Evolutionary conservation across 1,284 basidiomycete genomes (phyloP).

Genomic region (Trichosporon faecale): DNA sequence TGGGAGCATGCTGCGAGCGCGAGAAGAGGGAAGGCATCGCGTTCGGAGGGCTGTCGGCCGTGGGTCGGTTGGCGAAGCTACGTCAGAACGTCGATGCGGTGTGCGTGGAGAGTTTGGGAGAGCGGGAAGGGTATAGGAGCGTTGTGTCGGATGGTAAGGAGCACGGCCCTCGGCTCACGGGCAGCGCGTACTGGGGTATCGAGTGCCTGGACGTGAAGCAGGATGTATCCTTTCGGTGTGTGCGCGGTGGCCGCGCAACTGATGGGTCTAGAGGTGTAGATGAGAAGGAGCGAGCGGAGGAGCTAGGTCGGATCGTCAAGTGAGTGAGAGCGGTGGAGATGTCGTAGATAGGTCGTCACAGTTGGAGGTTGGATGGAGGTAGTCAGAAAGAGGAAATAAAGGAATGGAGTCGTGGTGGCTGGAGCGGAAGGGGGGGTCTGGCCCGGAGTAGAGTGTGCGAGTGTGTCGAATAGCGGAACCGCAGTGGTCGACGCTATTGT

Average conservation of each 20-base stretch:
- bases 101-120: not conserved
- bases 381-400: not conserved
- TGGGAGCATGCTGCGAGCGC: conserved; percentile 24
- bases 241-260: not conserved
- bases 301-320: conserved; percentile 2
- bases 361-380: not conserved
- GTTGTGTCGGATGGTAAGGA: not conserved
- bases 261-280: not conserved
- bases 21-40: conserved; percentile 30
- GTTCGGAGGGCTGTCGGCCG: not conserved
- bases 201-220: not conserved
- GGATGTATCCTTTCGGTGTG: not conserved
- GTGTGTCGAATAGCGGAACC: not conserved
- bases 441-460: not conserved
- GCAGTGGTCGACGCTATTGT: not conserved
- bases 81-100: not conserved
- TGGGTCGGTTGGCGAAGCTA: not conserved
- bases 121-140: not conserved
- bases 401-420: not conserved
- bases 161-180: conserved; percentile 4
- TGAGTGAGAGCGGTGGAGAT: not conserved
- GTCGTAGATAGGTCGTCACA: not conserved
- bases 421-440: not conserved
- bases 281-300: not conserved
- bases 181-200: not conserved